Percentiles rank a stretch among this genome's conserved stretches.
phyloP scores from a whole-genome alignment of 305 asterid species.

The Fraxinus baroniana region DNA sequence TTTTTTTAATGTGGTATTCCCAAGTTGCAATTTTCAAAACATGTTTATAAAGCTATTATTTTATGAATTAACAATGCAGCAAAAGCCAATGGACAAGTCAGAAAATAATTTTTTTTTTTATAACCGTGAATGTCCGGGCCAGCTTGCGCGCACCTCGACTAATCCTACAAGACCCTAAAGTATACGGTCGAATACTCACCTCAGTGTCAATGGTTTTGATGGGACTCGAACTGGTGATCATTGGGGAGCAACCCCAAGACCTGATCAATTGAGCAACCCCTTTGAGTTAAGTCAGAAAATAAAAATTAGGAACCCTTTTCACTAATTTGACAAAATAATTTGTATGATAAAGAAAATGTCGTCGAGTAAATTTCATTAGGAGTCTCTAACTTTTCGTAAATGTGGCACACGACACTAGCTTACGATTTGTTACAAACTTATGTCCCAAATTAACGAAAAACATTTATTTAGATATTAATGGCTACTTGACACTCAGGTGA shows the following conservation, averaged over 20 bases:
- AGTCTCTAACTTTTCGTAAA: neutral
- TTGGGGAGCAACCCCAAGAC: too few species aligned
- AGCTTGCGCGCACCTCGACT: too few species aligned
- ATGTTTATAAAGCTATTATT: neutral
- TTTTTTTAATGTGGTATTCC: neutral
- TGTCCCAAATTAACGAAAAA: neutral
- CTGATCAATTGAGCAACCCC: too few species aligned
- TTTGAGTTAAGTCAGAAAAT: neutral
- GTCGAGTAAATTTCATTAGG: neutral
- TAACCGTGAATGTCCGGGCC: too few species aligned
- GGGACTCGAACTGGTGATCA: too few species aligned
- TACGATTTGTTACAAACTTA: neutral
- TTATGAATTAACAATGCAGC: neutral
- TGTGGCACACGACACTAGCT: neutral
- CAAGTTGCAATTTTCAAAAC: neutral
- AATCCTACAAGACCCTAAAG: too few species aligned
- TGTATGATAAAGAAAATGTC: neutral
- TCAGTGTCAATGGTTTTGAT: too few species aligned
- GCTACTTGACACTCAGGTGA: neutral
- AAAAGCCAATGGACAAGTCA: neutral
- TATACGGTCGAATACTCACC: too few species aligned
- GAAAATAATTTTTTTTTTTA: too few species aligned
- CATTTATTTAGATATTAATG: neutral
- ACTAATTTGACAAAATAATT: neutral
- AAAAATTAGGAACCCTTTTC: neutral